Conservation (phyloP, 1,284 basidiomycete genomes). For the Prillingera fragicola region DNA sequence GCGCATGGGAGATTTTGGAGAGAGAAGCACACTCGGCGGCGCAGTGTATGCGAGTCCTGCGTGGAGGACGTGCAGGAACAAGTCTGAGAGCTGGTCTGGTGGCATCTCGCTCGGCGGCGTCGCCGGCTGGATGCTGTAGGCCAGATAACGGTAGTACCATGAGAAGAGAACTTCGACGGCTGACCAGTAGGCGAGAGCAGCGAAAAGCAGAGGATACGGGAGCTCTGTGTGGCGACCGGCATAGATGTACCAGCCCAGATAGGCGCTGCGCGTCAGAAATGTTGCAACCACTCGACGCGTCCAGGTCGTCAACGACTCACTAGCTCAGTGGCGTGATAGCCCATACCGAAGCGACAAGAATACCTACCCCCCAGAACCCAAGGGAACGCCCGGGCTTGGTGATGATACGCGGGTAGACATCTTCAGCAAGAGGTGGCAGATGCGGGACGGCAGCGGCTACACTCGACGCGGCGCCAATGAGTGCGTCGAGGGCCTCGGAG, state of each 20-base stretch:
- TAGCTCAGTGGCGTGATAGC: slow-evolving; percentile 63
- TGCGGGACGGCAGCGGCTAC: too few species aligned
- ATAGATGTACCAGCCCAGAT: slow-evolving; percentile 52
- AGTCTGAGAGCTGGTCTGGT: slow-evolving; percentile 55
- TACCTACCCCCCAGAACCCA: slow-evolving; percentile 32
- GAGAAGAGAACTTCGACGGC: slow-evolving; percentile 57
- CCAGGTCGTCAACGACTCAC: slow-evolving; percentile 36
- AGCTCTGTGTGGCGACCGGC: slow-evolving; percentile 50
- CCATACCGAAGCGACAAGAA: slow-evolving; percentile 64
- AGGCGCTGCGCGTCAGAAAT: slow-evolving; percentile 30
- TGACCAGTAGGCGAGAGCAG: slow-evolving; percentile 32
- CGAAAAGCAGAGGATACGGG: slow-evolving; percentile 3
- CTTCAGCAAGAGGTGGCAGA: slow-evolving; percentile 7
- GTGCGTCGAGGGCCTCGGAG: too few species aligned
- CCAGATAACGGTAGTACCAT: slow-evolving; percentile 61
- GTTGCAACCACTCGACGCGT: slow-evolving; percentile 5
- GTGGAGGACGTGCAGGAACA: slow-evolving; percentile 59
- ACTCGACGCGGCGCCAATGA: too few species aligned
- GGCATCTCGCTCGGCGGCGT: slow-evolving; percentile 48
- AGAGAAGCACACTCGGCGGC: neutral
- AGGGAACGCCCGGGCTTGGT: neutral
- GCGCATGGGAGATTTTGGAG: neutral
- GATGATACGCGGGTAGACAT: slow-evolving; percentile 7
- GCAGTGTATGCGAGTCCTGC: slow-evolving; percentile 57
- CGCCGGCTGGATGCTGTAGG: slow-evolving; percentile 54